Percentiles rank a stretch among this genome's conserved stretches.
These are phyloP conservation scores for Thermothielavioides terrestris DNA, from an alignment of 495 filamentous ascomycete species.

Conservation along the genomic window DNA sequence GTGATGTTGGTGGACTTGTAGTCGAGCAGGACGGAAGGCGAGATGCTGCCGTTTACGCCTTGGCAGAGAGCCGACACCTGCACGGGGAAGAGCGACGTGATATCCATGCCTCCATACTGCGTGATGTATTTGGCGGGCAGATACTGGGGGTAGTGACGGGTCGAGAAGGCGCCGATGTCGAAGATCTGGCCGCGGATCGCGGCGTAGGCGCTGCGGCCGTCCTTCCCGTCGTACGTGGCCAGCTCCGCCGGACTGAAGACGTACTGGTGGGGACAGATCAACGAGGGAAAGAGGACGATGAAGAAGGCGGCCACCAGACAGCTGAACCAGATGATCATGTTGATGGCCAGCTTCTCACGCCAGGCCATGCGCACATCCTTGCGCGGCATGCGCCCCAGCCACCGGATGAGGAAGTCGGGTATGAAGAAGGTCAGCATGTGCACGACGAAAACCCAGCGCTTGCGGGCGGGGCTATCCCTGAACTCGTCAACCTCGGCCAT, in stretches of 20 bases:
- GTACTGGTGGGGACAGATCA: conserved; percentile 87
- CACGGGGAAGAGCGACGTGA: conserved; percentile 81
- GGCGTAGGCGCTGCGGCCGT: conserved; percentile 52
- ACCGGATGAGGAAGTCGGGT: conserved; percentile 74
- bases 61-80: conserved; percentile 90
- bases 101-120: conserved; percentile 78
- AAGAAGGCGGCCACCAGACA: conserved; percentile 79
- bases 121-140: conserved; percentile 57
- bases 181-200: conserved; percentile 86
- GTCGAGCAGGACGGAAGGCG: conserved; percentile 67
- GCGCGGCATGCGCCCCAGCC: conserved; percentile 75
- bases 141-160: conserved; percentile 66
- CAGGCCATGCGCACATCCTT: conserved; percentile 92
- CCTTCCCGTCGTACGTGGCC: conserved; percentile 61
- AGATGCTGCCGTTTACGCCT: conserved; percentile 53
- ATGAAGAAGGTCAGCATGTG: conserved; percentile 78
- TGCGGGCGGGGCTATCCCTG: conserved; percentile 68
- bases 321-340: conserved; percentile 89
- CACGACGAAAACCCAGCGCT: conserved; percentile 86
- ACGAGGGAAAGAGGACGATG: conserved; percentile 71
- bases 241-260: conserved; percentile 79
- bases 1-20: conserved; percentile 71
- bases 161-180: conserved; percentile 65
- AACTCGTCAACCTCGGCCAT: conserved; percentile 85
- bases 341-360: conserved; percentile 97